Evolutionary conservation across 192 early-diverging fungal genomes (phyloP), one percentile per base, ranked within the genome.

Genomic region (Coemansia sp.): DNA sequence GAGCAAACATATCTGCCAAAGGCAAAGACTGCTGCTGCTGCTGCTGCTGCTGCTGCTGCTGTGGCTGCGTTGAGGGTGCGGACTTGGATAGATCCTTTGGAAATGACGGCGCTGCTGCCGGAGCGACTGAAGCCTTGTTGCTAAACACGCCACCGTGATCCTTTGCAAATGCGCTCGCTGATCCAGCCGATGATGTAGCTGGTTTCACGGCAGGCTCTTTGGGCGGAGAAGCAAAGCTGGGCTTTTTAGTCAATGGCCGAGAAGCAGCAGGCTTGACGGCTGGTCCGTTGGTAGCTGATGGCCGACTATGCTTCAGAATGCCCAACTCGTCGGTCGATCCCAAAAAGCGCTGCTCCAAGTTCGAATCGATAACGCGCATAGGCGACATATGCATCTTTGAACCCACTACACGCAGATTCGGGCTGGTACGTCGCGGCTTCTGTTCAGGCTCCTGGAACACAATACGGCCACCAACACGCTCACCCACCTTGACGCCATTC

Each of bases 321-420:
- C 16, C 20, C 18, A 45, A 20, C 7, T 21, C 10, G 16, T 20
- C 34, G 0, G 31, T 26, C 6, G 72, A 50, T 3, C 15, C 28
- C 12, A 76, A 46, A 34, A 66, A 40, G 32, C 46, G 51, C 30
- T 51, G 34, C 7, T 62, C 63, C 3, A 76, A 63, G 16, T 32
- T 39, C 0, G 59, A 11, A 30, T 76, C 62, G 36, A 76, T 70
- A 3, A 46, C 63, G 17, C 63, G 73, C 62, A 70, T 65, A 12
- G 56, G 60, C 17, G 75, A 39, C 34, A 56, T 53, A 10, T 44
- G 64, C 56, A 67, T 60, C 61, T 71, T 78, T 7, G 64, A 34
- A 21, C 73, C 69, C 2, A 71, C 75, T 3, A 61, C 68, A 10
- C 75, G 60, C 37, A 68, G 34, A 38, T 71, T 78, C 1, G 47